A percentile compares a stretch with the other conserved stretches of the same genome.
Evolutionary conservation across 805 yeast species (phyloP).

Genomic region (Wickerhamiella siamensis): DNA sequence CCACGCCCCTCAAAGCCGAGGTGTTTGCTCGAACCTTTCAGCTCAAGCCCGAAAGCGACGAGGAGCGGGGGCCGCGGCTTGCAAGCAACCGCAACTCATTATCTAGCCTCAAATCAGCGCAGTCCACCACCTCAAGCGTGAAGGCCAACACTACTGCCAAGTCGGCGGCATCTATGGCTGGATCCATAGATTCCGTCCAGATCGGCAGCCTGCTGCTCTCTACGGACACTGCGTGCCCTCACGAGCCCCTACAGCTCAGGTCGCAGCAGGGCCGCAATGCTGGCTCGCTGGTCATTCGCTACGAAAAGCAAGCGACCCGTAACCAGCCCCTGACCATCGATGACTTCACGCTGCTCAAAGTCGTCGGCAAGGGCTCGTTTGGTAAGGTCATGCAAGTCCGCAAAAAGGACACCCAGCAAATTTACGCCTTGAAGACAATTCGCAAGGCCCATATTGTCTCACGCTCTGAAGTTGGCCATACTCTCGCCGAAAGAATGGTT

Average conservation of each 20-base stretch:
- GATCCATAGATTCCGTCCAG: slow-evolving; percentile 1
- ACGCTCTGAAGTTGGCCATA: slow-evolving; percentile 88
- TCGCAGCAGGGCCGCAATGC: slow-evolving; percentile 26
- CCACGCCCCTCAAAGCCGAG: slow-evolving; percentile 56
- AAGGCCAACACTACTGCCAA: background rate
- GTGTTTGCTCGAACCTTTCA: slow-evolving; percentile 53
- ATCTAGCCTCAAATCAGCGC: slow-evolving; percentile 34
- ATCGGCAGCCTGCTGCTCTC: slow-evolving; percentile 14
- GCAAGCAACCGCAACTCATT: slow-evolving; percentile 1
- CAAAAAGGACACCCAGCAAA: slow-evolving; percentile 86
- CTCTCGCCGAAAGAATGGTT: slow-evolving; percentile 91
- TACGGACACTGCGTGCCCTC: slow-evolving; percentile 23
- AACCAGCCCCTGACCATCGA: slow-evolving; percentile 60
- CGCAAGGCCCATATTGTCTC: slow-evolving; percentile 90
- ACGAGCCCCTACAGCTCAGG: slow-evolving; percentile 52
- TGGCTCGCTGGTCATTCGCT: slow-evolving; percentile 13
- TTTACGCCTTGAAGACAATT: slow-evolving; percentile 87
- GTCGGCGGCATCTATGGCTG: slow-evolving; percentile 13
- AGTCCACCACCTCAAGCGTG: slow-evolving; percentile 45
- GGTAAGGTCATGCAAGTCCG: slow-evolving; percentile 99
- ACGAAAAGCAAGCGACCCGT: slow-evolving; percentile 18
- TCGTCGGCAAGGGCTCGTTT: slow-evolving; percentile 94
- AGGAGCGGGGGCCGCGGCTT: slow-evolving; percentile 5
- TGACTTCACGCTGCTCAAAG: slow-evolving; percentile 85
- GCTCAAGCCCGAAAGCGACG: slow-evolving; percentile 24